Base-by-base conservation (phyloP, 306 rosid genomes). In the Spatholobus suberectus region DNA sequence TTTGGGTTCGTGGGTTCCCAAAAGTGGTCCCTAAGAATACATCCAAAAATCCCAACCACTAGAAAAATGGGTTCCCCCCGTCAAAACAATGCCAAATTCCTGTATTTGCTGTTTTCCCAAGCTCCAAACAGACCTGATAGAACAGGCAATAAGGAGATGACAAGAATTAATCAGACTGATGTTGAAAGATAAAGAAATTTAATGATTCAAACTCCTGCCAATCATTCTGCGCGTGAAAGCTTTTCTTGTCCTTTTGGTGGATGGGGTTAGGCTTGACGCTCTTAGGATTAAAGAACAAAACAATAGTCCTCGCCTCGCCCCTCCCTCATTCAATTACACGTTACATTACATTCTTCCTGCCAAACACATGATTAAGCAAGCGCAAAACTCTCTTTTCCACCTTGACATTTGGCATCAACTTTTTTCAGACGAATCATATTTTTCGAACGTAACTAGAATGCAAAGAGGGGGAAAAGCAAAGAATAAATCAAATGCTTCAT, bases 11-110 rank as follows among this genome's bases (percentile, higher is more conserved):
- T 27, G 85, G 82, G 68, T 51, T 76, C 76, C 76, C 26, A 73
- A 74, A 80, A 55, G 94, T 81, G 87, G 90, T 84, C 90, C 91
- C 89, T 58, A 23, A 47, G 80, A 91, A 82, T 87, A 82, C 89
- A 70, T 89, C 96, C 96, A 90, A 91, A 91, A 84, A 71, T 77
- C 85, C 85, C 94, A 90, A 91, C 92, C 83, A 83, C 90, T 86
- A 37, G 76, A 55, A 73, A 79, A 80, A 79, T 18, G 81, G 83
- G 75, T 35, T 78, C 55, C 55, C 57, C 84, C 79, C 66, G 20
- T 78, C 52, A 85, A 87, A 81, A 83, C 86, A 87, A 89, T 83
- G 82, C 91, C 87, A 82, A 85, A 74, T 85, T 83, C 86, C 73
- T 44, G 81, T 81, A 84, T 86, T 91, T 87, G 89, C 81, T 73